Evolutionary conservation across 2,329 filamentous ascomycete genomes (phyloP).

Genomic region (Fusarium sulawesiense): DNA sequence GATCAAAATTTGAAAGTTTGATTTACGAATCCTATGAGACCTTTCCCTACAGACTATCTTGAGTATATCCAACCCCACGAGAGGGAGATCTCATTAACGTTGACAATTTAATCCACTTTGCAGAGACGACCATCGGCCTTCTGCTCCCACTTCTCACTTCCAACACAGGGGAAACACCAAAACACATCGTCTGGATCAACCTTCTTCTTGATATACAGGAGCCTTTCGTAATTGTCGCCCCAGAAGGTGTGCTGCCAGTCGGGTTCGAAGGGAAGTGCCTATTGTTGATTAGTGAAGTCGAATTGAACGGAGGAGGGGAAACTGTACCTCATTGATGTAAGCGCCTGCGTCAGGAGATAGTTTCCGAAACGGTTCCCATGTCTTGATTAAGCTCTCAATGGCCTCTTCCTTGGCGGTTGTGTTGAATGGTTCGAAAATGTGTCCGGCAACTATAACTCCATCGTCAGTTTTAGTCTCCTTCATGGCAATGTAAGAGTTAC

Average conservation of each 20-base stretch:
- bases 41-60: no score
- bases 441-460: constrained; percentile 39
- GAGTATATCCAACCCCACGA: no score
- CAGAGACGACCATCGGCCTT: constrained; percentile 43
- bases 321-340: constrained; percentile 61
- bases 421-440: constrained; percentile 50
- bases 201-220: constrained; percentile 57
- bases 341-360: constrained; percentile 56
- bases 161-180: constrained; percentile 61
- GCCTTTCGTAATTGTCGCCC: constrained; percentile 58
- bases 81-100: no score
- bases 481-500: constrained; percentile 32
- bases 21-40: no score
- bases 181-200: constrained; percentile 62
- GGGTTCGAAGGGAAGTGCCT: constrained; percentile 53
- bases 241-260: constrained; percentile 57
- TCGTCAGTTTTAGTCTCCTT: constrained; percentile 1
- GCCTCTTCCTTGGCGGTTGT: constrained; percentile 45
- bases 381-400: constrained; percentile 42
- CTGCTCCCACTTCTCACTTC: constrained; percentile 56
- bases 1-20: no score
- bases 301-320: no score
- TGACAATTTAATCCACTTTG: constrained; percentile 2
- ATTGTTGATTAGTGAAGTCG: accelerated
- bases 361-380: constrained; percentile 52